A percentile compares a stretch with the other conserved stretches of the same genome.
phyloP scores from a whole-genome alignment of 2,329 filamentous ascomycete species.

The Coniosporium tulheliwenetii region DNA sequence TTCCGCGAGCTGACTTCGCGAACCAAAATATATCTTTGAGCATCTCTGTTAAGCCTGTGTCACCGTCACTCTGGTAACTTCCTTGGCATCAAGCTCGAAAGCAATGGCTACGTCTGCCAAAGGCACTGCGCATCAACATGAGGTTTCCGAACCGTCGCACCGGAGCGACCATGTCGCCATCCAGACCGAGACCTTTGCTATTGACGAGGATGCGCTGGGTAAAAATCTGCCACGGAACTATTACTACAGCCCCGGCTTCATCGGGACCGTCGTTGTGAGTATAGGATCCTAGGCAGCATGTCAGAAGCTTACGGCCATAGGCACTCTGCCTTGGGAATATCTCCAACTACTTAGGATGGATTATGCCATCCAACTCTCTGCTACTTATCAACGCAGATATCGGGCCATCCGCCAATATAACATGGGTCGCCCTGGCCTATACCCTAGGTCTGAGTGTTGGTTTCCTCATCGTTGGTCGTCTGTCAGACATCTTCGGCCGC shows the following conservation, averaged over 20 bases:
- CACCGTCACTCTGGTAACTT: too few relatives aligned
- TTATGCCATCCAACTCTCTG: slow-evolving; percentile 10
- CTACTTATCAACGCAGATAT: slow-evolving; percentile 8
- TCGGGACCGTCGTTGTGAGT: neutral
- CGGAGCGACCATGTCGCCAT: neutral
- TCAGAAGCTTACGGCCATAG: neutral
- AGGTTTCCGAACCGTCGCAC: too few relatives aligned
- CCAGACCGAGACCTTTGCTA: neutral
- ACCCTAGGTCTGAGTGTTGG: slow-evolving; percentile 23
- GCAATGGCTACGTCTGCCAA: neutral
- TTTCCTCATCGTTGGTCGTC: slow-evolving; percentile 25
- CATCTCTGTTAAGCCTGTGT: too few relatives aligned
- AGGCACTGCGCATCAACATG: neutral
- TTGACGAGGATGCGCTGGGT: neutral
- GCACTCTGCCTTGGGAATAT: slow-evolving; percentile 6
- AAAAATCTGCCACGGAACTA: neutral
- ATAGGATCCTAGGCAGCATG: neutral
- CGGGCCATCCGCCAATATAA: slow-evolving; percentile 8
- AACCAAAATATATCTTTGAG: neutral
- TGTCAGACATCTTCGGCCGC: slow-evolving; percentile 28
- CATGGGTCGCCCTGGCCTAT: slow-evolving; percentile 18
- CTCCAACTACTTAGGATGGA: slow-evolving; percentile 9
- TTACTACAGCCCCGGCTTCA: neutral
- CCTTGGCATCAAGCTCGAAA: too few relatives aligned
- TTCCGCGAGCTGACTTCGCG: neutral